Percentiles rank a stretch among this genome's conserved stretches.
Conservation (phyloP, 2,329 filamentous ascomycete genomes). For the Colletotrichum tabaci region DNA sequence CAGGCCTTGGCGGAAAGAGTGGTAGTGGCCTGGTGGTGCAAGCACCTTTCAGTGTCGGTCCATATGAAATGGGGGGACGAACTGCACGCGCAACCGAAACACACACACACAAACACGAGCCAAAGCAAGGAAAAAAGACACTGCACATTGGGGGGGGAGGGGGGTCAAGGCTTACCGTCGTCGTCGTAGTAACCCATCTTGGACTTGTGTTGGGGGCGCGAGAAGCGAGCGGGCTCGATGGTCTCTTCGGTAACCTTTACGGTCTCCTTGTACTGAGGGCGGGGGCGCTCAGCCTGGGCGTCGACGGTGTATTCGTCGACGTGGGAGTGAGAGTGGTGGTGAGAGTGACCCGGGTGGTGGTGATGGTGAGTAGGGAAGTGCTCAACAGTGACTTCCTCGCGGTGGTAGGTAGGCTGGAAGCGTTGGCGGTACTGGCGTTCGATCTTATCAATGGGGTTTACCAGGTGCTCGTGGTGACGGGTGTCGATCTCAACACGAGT, state of each 20-base stretch:
- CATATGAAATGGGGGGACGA: constrained; percentile 33
- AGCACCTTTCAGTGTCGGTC: constrained; percentile 39
- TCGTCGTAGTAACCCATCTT: constrained; percentile 79
- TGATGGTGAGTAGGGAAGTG: constrained; percentile 58
- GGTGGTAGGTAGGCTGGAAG: constrained; percentile 66
- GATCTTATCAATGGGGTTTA: constrained; percentile 72
- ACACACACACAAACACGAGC: constrained; percentile 18
- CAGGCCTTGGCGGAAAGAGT: constrained; percentile 70
- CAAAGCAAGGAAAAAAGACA: constrained; percentile 30
- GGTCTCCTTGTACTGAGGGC: constrained; percentile 64
- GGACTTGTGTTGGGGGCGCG: constrained; percentile 60
- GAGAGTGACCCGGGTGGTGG: constrained; percentile 56
- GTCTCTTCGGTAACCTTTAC: constrained; percentile 76
- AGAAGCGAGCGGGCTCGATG: constrained; percentile 68
- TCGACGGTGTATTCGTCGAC: constrained; percentile 70
- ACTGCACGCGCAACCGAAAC: constrained; percentile 40
- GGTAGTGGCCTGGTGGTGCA: constrained; percentile 65
- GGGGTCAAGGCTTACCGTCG: constrained; percentile 62
- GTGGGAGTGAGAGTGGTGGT: constrained; percentile 42
- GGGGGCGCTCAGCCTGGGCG: constrained; percentile 44
- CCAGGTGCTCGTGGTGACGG: constrained; percentile 63
- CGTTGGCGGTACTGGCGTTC: constrained; percentile 78
- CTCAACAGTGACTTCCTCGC: constrained; percentile 54
- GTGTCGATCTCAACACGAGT: constrained; percentile 77
- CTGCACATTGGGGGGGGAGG: constrained; percentile 15